These are phyloP conservation scores for Anastatica hierochuntica DNA, from an alignment of 345 rosid species.

Conservation along the genomic window DNA sequence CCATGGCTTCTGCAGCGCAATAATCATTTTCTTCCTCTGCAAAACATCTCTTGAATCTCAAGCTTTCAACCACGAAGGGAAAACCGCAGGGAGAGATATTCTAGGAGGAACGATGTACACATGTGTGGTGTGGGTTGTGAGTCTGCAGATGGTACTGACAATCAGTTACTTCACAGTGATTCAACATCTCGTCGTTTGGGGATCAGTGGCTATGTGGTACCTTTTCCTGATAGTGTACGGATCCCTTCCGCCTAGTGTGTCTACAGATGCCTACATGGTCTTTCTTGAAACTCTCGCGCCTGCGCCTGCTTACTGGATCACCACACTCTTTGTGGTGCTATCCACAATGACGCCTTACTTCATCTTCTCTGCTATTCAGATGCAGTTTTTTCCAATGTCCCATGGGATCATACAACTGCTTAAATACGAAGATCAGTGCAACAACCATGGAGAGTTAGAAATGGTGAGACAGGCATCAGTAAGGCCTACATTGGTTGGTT, in stretches of 20 bases:
- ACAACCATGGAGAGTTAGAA: constrained; percentile 44
- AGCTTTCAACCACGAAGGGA: constrained; percentile 61
- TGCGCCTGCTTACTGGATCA: constrained; percentile 67
- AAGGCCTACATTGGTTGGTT: constrained; percentile 59
- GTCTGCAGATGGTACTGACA: constrained; percentile 69
- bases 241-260: constrained; percentile 28
- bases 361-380: constrained; percentile 48
- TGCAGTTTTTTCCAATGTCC: constrained; percentile 85
- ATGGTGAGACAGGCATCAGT: constrained; percentile 67
- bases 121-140: constrained; percentile 86
- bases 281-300: constrained; percentile 79
- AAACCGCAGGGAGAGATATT: constrained; percentile 54
- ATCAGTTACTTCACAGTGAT: constrained; percentile 69
- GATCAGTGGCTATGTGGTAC: constrained; percentile 60
- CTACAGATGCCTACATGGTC: constrained; percentile 54
- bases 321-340: constrained; percentile 40
- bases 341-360: constrained; percentile 60
- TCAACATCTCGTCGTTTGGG: constrained; percentile 65
- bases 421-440: constrained; percentile 48
- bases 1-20: constrained; percentile 57
- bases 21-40: constrained; percentile 71
- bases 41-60: constrained; percentile 50
- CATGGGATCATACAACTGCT: constrained; percentile 78
- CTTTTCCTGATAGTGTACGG: constrained; percentile 60
- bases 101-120: constrained; percentile 78